Conservation (phyloP, 305 asterid genomes). For the Vinca major region DNA sequence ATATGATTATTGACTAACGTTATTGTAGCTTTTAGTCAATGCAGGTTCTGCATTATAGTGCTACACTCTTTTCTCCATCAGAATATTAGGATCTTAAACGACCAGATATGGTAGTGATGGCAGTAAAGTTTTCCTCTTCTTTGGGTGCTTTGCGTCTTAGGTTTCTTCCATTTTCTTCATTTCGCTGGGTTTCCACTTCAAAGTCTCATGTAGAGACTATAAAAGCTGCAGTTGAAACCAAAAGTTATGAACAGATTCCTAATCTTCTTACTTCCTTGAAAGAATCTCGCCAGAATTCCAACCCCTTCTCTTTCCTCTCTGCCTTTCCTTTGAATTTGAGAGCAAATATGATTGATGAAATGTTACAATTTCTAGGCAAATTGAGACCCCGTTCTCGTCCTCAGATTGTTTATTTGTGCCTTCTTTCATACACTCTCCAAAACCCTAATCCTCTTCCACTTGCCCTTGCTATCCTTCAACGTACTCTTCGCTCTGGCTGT, state of each 20-base stretch:
- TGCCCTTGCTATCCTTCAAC: slow-evolving; percentile 56
- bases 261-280: slow-evolving; percentile 35
- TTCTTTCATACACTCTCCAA: slow-evolving; percentile 52
- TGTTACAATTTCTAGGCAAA: slow-evolving; percentile 45
- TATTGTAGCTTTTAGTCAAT: not conserved
- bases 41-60: slow-evolving; percentile 5
- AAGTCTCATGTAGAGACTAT: slow-evolving; percentile 38
- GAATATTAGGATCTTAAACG: not conserved
- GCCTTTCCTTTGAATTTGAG: slow-evolving; percentile 26
- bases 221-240: slow-evolving; percentile 40
- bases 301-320: slow-evolving; percentile 59
- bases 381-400: slow-evolving; percentile 53
- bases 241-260: slow-evolving; percentile 45
- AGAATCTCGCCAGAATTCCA: slow-evolving; percentile 23
- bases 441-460: slow-evolving; percentile 48
- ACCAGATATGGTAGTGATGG: slow-evolving; percentile 4
- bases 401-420: slow-evolving; percentile 40
- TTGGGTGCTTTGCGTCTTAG: slow-evolving; percentile 9
- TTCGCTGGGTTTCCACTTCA: slow-evolving; percentile 26
- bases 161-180: slow-evolving; percentile 18
- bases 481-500: slow-evolving; percentile 65
- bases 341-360: slow-evolving; percentile 33
- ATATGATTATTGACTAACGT: not conserved
- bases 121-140: slow-evolving; percentile 14
- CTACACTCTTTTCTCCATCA: not conserved